Base-by-base conservation (phyloP, 352 stramenopile species). In the Pythium apleroticum region DNA sequence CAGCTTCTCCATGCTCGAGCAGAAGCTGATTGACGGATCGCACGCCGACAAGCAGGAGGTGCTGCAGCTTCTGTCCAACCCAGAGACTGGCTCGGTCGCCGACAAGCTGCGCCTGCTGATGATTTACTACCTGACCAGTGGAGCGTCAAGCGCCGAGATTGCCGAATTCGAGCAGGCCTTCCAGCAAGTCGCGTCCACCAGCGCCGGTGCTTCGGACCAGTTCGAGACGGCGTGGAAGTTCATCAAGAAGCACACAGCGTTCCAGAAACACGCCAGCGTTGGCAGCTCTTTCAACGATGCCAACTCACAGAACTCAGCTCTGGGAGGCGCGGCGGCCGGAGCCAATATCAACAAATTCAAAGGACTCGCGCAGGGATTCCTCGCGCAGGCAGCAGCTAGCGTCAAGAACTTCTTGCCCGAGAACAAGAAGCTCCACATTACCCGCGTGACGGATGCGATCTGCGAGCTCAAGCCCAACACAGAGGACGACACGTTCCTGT, bases 321-420 rank as follows among this genome's bases (percentile, higher is more conserved):
- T 77, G 12, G 50, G 33, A 10, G 56, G 54, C 0, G 62, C 56
- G 14, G 74, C 28, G 2, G 39, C n/a, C 19, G 55, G 50, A 27
- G 53, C 60, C 37, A 87, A 89, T 57, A 88, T 89, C 65, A 91
- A 76, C 71, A 95, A 92, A 62, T 92, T 95, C 64, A 95, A 95
- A 60, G 86, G 84, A 17, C 65, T 93, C 9, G 86, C 86, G 2
- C 86, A 95, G 63, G 86, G 86, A 14, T 93, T 91, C 39, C 63
- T 95, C 11, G 78, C 79, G 46, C 84, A 95, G 70, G 86, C 86
- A 14, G 81, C 86, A 33, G 86, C 85, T 19, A 93, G 84, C 30
- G 86, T 95, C 67, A 93, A 91, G 68, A 95, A 92, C 65, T 95
- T 95, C 49, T 72, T 95, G 57, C 84, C 86, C 0, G 85, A 92